Evolutionary conservation across 305 asterid species (phyloP).

Genomic region (Fraxinus angustifolia): DNA sequence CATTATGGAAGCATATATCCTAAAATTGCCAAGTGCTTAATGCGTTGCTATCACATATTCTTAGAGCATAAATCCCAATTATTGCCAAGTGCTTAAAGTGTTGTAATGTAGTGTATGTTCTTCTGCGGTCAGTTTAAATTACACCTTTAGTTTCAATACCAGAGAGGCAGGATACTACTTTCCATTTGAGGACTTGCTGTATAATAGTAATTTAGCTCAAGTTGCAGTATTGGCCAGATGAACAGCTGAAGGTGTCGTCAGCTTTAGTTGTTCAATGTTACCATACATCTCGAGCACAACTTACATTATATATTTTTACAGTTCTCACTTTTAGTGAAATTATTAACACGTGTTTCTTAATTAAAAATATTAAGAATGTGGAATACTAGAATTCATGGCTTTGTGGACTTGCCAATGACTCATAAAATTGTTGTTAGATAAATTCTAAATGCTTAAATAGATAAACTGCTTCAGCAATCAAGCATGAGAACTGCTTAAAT

Average conservation of each 20-base stretch:
- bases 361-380: background rate
- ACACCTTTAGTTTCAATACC: background rate
- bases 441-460: background rate
- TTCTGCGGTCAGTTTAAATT: background rate
- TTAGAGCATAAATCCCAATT: background rate
- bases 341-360: background rate
- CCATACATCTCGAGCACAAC: background rate
- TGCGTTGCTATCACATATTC: background rate
- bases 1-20: background rate
- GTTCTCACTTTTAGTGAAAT: background rate
- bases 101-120: background rate
- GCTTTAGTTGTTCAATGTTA: background rate
- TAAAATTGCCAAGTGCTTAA: constrained; percentile 7
- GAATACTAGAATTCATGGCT: background rate
- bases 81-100: background rate
- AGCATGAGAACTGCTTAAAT: background rate
- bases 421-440: background rate
- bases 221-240: background rate
- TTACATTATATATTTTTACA: background rate
- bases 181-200: background rate
- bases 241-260: background rate
- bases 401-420: background rate
- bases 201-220: background rate
- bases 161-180: background rate
- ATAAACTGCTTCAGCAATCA: background rate